Evolutionary conservation across 148 eudicot species (phyloP).

Genomic region (Nepenthes gracilis): DNA sequence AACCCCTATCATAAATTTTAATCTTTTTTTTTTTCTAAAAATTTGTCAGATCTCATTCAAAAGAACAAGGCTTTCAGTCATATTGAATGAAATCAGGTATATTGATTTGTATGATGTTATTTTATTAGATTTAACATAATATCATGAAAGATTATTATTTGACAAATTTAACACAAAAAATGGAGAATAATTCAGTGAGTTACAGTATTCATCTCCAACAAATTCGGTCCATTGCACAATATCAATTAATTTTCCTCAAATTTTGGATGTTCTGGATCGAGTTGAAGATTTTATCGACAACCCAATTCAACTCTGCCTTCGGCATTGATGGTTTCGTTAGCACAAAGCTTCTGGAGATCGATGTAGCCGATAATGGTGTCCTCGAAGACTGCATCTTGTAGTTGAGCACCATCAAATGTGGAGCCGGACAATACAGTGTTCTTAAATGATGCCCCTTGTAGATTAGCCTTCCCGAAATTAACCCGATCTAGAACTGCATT

Average conservation of each 20-base stretch:
- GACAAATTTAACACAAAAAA: too few species aligned
- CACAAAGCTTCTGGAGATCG: conserved; percentile 53
- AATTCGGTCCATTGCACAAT: not conserved
- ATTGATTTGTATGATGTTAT: too few species aligned
- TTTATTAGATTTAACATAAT: too few species aligned
- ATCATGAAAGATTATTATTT: too few species aligned
- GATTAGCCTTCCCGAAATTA: conserved; percentile 62
- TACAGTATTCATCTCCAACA: too few species aligned
- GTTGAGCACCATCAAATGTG: conserved; percentile 57
- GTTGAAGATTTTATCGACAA: conserved; percentile 22
- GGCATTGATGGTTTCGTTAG: conserved; percentile 30
- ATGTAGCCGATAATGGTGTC: conserved; percentile 65
- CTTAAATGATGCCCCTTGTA: conserved; percentile 60
- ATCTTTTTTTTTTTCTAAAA: too few species aligned
- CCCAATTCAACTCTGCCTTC: conserved; percentile 44
- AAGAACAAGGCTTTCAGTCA: too few species aligned
- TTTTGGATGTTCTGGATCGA: not conserved
- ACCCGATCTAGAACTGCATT: conserved; percentile 88
- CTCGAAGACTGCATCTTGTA: conserved; percentile 66
- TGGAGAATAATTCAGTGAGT: too few species aligned
- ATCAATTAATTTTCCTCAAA: not conserved
- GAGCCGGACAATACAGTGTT: conserved; percentile 84
- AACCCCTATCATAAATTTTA: too few species aligned
- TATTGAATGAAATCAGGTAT: too few species aligned
- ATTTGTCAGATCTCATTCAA: too few species aligned